Percentiles rank a stretch among this genome's conserved stretches.
These are phyloP conservation scores for Crithidia mellificae DNA, from an alignment of 208 protist genomes.

Conservation along the genomic window DNA sequence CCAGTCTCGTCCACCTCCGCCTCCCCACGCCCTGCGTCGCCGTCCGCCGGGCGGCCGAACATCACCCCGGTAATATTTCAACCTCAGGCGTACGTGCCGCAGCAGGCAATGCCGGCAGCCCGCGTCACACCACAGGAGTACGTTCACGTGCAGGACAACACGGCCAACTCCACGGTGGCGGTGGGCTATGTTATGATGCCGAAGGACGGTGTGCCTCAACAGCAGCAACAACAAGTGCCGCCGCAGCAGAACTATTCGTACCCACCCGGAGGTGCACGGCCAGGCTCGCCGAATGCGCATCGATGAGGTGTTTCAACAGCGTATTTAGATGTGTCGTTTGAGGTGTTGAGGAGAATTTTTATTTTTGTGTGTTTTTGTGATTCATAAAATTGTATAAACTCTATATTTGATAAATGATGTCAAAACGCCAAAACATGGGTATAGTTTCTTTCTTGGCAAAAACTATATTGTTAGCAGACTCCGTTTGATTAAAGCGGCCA, in stretches of 20 bases:
- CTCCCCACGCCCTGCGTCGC: conserved; percentile 16
- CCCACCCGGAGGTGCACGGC: background rate
- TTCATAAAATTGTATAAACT: no score
- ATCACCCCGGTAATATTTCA: conserved; percentile 76
- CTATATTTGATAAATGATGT: no score
- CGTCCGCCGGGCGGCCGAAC: conserved; percentile 15
- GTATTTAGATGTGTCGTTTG: no score
- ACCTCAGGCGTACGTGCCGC: conserved; percentile 62
- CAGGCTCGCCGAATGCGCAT: background rate
- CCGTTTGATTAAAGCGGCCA: no score
- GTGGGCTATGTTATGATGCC: conserved; percentile 72
- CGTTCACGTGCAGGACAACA: conserved; percentile 78
- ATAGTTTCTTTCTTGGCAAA: no score
- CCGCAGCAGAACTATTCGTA: background rate
- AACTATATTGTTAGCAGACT: no score
- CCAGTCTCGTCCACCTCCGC: no score
- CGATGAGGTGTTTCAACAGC: background rate
- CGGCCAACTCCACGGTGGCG: conserved; percentile 57
- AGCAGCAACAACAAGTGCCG: conserved; percentile 5
- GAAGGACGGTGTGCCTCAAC: conserved; percentile 35
- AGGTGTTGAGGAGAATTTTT: no score
- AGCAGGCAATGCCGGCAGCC: conserved; percentile 33
- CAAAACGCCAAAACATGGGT: no score
- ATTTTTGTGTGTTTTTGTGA: no score
- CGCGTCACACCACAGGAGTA: conserved; percentile 66